These are phyloP conservation scores for Harringtonia aguacate DNA, from an alignment of 2,329 filamentous ascomycete genomes.

Conservation along the genomic window DNA sequence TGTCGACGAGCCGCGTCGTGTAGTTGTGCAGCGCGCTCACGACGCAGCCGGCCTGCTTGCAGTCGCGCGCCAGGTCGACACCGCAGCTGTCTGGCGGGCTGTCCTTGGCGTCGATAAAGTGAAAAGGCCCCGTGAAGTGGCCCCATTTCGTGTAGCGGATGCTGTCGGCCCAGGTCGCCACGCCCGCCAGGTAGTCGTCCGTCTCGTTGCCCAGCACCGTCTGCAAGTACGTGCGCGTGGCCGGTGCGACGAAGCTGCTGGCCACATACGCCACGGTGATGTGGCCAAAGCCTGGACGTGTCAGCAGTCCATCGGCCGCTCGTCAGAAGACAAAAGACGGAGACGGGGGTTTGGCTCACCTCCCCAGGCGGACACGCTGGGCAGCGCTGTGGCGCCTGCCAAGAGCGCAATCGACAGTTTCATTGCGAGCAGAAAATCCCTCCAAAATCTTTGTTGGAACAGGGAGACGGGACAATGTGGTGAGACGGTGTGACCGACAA, in stretches of 20 bases:
- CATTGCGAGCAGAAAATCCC: slow-evolving; percentile 5
- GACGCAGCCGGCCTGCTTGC: slow-evolving; percentile 50
- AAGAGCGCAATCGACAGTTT: slow-evolving; percentile 13
- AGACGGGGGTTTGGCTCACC: slow-evolving; percentile 19
- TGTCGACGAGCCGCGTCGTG: slow-evolving; percentile 42
- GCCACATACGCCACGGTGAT: slow-evolving; percentile 56
- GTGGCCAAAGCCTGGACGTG: slow-evolving; percentile 46
- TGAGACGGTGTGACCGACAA: too few species aligned
- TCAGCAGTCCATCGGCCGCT: too few species aligned
- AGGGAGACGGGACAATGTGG: too few species aligned
- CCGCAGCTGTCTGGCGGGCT: slow-evolving; percentile 45
- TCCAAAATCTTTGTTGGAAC: too few species aligned
- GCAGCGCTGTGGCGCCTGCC: slow-evolving; percentile 20
- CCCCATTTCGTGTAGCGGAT: slow-evolving; percentile 55
- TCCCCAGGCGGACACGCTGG: slow-evolving; percentile 28
- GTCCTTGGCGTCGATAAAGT: slow-evolving; percentile 62
- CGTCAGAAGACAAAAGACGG: background rate
- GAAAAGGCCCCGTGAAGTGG: slow-evolving; percentile 49
- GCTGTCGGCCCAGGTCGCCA: slow-evolving; percentile 59
- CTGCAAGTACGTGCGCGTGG: slow-evolving; percentile 47
- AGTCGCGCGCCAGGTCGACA: slow-evolving; percentile 50
- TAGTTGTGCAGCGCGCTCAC: slow-evolving; percentile 51
- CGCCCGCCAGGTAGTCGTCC: slow-evolving; percentile 47
- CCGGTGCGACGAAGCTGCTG: slow-evolving; percentile 44
- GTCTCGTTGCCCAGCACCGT: slow-evolving; percentile 42